Evolutionary conservation across 2,329 filamentous ascomycete species (phyloP).

Genomic region (Penicillium sp.): DNA sequence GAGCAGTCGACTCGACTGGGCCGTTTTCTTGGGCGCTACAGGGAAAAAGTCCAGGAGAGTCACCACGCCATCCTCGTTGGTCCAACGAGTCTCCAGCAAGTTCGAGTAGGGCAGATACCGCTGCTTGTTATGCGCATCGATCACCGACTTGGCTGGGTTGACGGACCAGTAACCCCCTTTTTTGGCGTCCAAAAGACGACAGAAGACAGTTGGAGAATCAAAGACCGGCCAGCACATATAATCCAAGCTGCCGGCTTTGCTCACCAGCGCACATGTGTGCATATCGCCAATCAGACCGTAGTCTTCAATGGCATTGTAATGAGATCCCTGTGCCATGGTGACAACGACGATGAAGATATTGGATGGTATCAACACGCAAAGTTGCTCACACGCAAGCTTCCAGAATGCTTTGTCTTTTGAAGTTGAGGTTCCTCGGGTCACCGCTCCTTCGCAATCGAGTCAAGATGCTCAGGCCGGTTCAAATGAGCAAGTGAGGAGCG

Average conservation of each 20-base stretch:
- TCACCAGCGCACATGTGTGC: conserved; percentile 69
- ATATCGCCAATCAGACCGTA: conserved; percentile 78
- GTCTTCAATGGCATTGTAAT: conserved; percentile 55
- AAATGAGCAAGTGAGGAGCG: neutral
- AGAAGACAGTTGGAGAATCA: conserved; percentile 70
- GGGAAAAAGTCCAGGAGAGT: conserved; percentile 72
- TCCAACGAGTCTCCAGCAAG: conserved; percentile 70
- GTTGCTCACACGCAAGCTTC: neutral
- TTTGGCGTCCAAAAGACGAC: conserved; percentile 65
- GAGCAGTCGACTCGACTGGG: conserved; percentile 24
- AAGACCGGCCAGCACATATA: conserved; percentile 81
- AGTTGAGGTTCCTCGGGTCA: too few relatives aligned
- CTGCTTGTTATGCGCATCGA: conserved; percentile 62
- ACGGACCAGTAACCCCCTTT: conserved; percentile 71
- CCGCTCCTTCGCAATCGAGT: neutral
- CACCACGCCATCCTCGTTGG: conserved; percentile 67
- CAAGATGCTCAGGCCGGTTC: neutral
- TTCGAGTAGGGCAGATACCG: conserved; percentile 70
- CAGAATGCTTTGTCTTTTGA: too few relatives aligned
- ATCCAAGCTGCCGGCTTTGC: conserved; percentile 67
- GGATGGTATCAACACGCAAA: neutral
- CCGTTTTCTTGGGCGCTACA: conserved; percentile 55
- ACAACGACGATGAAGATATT: neutral
- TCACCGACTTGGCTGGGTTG: conserved; percentile 42
- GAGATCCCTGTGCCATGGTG: conserved; percentile 10